Evolutionary conservation across 495 filamentous ascomycete genomes (phyloP).

Genomic region (Penicillium coffeae): DNA sequence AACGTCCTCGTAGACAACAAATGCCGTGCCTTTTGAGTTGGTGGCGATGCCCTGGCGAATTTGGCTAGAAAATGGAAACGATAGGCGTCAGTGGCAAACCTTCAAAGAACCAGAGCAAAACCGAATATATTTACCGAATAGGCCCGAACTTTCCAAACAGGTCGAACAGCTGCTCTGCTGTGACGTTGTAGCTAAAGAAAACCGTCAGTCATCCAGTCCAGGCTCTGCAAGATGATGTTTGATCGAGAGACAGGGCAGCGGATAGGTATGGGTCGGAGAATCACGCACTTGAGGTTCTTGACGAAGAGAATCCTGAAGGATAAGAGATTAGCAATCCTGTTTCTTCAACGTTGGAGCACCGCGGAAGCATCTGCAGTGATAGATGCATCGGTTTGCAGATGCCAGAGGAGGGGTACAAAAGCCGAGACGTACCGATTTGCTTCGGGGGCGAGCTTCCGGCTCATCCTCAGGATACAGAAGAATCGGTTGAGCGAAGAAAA

Average conservation of each 20-base stretch:
- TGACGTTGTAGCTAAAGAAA: constrained; percentile 82
- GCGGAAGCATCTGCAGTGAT: background rate
- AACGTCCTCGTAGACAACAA: constrained; percentile 98
- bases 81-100: constrained; percentile 23
- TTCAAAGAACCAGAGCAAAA: background rate
- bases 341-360: background rate
- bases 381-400: constrained; percentile 6
- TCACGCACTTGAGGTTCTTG: constrained; percentile 85
- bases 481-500: background rate
- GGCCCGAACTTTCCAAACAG: constrained; percentile 93
- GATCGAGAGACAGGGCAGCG: constrained; percentile 1
- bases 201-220: constrained; percentile 10
- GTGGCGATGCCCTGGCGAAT: constrained; percentile 96
- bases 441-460: constrained; percentile 86
- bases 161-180: constrained; percentile 88
- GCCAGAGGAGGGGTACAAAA: constrained; percentile 32
- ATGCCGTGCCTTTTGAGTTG: constrained; percentile 97
- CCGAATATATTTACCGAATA: constrained; percentile 67
- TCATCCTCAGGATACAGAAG: constrained; percentile 41
- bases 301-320: constrained; percentile 84
- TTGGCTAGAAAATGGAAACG: constrained; percentile 52
- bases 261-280: constrained; percentile 3
- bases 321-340: constrained; percentile 21
- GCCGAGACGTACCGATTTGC: constrained; percentile 74
- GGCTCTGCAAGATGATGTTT: background rate